phyloP scores from a whole-genome alignment of 1,139 yeast genomes.

The Yamadazyma sp. region DNA sequence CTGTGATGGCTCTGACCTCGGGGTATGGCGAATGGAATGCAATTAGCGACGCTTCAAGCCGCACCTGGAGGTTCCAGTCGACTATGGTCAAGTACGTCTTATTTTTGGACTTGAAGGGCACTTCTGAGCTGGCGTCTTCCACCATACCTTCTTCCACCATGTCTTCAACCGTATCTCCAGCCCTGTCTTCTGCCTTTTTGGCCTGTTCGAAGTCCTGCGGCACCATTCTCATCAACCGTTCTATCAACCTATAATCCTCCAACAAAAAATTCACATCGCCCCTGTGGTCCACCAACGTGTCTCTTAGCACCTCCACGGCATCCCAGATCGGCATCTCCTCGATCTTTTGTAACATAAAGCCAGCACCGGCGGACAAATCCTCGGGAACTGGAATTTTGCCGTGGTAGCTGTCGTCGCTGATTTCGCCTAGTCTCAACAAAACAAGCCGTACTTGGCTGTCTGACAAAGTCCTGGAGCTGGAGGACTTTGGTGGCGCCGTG shows the following conservation, averaged over 20 bases:
- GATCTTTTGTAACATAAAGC: constrained; percentile 33
- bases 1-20: constrained; percentile 46
- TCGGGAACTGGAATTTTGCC: constrained; percentile 14
- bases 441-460: constrained; percentile 27
- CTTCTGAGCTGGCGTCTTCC: too few relatives aligned
- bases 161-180: too few relatives aligned
- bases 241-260: constrained; percentile 37
- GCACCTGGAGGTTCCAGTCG: constrained; percentile 38
- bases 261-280: constrained; percentile 43
- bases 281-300: constrained; percentile 37
- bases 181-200: constrained; percentile 12
- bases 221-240: constrained; percentile 26
- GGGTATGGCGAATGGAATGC: constrained; percentile 49
- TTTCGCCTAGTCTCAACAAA: constrained; percentile 30
- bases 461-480: constrained; percentile 10
- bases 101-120: constrained; percentile 20
- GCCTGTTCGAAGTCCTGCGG: constrained; percentile 16
- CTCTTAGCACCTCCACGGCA: constrained; percentile 36
- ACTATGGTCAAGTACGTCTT: constrained; percentile 28
- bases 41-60: constrained; percentile 42
- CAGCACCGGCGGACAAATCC: constrained; percentile 20
- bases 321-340: constrained; percentile 20
- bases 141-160: too few relatives aligned
- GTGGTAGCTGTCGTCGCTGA: constrained; percentile 28
- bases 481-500: background rate